Evolutionary conservation across 768 basidiomycete species (phyloP), one percentile per base, ranked within the genome.

Genomic region (Tylopilus felleus): DNA sequence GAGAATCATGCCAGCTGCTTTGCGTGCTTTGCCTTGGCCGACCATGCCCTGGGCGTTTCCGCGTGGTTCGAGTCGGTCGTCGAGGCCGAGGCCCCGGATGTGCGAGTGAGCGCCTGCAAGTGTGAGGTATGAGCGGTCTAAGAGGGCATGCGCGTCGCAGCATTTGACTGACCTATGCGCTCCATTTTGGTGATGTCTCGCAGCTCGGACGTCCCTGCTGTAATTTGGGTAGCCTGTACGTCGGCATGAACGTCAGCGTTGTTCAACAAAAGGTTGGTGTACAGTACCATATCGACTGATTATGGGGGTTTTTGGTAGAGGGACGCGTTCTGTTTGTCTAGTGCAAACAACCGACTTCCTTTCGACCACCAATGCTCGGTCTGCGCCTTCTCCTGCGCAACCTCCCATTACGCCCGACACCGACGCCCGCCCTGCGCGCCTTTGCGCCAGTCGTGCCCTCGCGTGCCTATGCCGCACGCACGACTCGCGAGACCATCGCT

Each of bases 1-100:
- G 64, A 98, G 80, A 57, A 98, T 93, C 80, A 98, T 89, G 2
- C 97, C 97, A 0, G 96, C 97, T 0, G 97, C 96, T 71, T 97
- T 97, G 41, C 97, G 85, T 21, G 97, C 97, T 67, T 94, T 93
- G 3, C 78, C 90, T 68, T 99, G 97, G 0, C 97, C 97, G 23
- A 99, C 96, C 86, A 99, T 97, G 4, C 97, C 97, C 67, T 98
- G 93, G 0, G 89, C 82, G 69, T 86, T 91, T 31, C 78, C 81
- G 19, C 94, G 83, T 14, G 96, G 94, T 71, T 98, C 94, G 55
- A 98, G 80, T 59, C 87, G 76, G 59, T 93, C 90, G 61, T 98
- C 95, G 42, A 98, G 83, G 0, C 97, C 97, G 29, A 98, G 80
- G 3, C 97, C 97, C 51, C 85, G 93, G 64, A 99, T 94, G 73